Base-by-base conservation (phyloP, 108 stramenopile genomes). In the Cyclotella kingstonii region DNA sequence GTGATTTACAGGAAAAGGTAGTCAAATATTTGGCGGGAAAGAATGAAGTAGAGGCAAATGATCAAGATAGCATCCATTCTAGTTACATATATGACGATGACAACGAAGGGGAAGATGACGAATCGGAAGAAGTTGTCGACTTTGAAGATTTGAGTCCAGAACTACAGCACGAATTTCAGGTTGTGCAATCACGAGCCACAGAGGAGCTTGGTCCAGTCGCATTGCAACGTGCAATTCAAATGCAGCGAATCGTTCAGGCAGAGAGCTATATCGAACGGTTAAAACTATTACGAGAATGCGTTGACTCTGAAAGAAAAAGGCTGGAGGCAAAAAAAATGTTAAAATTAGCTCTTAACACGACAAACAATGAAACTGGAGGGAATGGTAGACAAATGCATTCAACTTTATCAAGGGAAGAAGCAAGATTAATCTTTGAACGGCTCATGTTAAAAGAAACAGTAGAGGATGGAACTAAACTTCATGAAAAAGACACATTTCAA, bases 261-360 rank as follows among this genome's bases (percentile, higher is more conserved):
- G 57, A 57, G 28, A 64, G 29, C 19, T 55, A 73, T 51, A 11
- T 21, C 1, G 71, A 73, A 36, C 53, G 71, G 26, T 35, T 73
- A 43, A 58, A 50, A 26, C 15, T 73, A 15, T 47, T 73, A 35
- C 58, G 53, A 28, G 71, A 64, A 45, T 73, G 71, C 31, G 71
- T 73, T 6, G 71, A 73, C 27, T 47, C 19, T 15, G 71, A 73
- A 33, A 73, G 56, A 35, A 51, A 42, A 23, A 55, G 71, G 18
- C 42, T 73, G 31, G 63, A 73, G 31, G 71, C 71, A 12, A 73
- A 73, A 39, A 73, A 73, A 43, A 60, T 64, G 63, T 51, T 73
- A 17, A 48, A 54, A 42, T 64, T 53, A 49, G 63, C 63, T 26
- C 51, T 64, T 21, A 21, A 30, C 38, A 33, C n/a, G n/a, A n/a